Evolutionary conservation across 805 yeast genomes (phyloP), one percentile per base, ranked within the genome.

Genomic region (Candida montana): DNA sequence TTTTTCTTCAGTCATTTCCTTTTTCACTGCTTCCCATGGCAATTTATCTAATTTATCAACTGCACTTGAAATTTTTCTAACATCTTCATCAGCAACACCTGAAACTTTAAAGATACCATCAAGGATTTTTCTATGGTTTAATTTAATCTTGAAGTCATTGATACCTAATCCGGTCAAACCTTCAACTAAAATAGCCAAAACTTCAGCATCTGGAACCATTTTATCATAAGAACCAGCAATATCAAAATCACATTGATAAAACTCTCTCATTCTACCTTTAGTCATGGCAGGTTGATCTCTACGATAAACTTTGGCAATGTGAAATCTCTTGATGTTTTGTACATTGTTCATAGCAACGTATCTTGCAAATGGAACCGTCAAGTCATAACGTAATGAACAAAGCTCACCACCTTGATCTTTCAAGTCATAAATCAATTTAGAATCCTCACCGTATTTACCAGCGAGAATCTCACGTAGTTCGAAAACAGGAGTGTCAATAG

Each of bases 201-300:
- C 72, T 68, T 93, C 99, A 8, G 97, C 80, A 62, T 93, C 99
- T 19, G 99, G 95, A 35, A 93, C 93, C 99, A 93, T 93, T 23
- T 81, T 57, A 57, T 93, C 99, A 62, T 84, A 91, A 43, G 63
- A 65, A 40, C 99, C 99, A 18, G 99, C 99, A 58, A 93, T 72
- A 64, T 93, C 99, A 56, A 93, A 86, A 69, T 93, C 99, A 72
- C 99, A 93, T 69, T 93, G 99, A 65, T 93, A 93, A 59, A 93
- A 93, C 67, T 93, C 99, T 76, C 99, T 85, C 99, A 93, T 93
- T 67, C 99, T 79, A 47, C 99, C 99, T 67, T 93, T 93, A 39
- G 98, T 91, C 99, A 93, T 93, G 8, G 99, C 99, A 5, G 99
- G 99, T 67, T 93, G 99, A 63, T 93, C 99, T 68, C 99, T 84